Conservation (phyloP, 1,139 yeast genomes). For the Zygosaccharomyces pseudobailii region DNA sequence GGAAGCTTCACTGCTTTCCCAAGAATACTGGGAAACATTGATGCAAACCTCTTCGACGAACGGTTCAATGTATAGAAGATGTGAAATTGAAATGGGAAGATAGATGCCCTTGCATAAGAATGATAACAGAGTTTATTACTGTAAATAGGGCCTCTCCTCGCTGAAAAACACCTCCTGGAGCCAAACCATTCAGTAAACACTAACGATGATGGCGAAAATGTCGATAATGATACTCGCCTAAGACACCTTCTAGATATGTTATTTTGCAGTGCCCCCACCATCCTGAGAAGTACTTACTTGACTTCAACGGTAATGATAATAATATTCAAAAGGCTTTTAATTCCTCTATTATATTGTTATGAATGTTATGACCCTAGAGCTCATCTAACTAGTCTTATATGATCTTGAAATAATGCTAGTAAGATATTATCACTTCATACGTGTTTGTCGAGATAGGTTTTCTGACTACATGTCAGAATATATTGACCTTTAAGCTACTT, state of each 20-base stretch:
- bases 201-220: not conserved
- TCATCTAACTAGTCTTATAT: not conserved
- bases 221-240: not conserved
- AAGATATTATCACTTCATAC: not conserved
- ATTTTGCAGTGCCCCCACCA: not conserved
- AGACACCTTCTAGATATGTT: not conserved
- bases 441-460: not conserved
- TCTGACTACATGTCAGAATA: not conserved
- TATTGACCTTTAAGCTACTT: no score
- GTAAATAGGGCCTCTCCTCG: not conserved
- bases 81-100: conserved; percentile 16
- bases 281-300: not conserved
- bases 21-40: conserved; percentile 49
- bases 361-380: not conserved
- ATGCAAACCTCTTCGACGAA: conserved; percentile 23
- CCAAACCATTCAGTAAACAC: not conserved
- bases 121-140: conserved; percentile 15
- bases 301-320: not conserved
- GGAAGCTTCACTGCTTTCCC: conserved; percentile 60
- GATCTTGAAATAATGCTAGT: not conserved
- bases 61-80: conserved; percentile 15
- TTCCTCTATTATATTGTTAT: no score
- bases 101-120: conserved; percentile 20
- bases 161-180: not conserved
- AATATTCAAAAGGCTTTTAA: no score